phyloP scores from a whole-genome alignment of 1,284 basidiomycete species.

The Moesziomyces globuligerus region DNA sequence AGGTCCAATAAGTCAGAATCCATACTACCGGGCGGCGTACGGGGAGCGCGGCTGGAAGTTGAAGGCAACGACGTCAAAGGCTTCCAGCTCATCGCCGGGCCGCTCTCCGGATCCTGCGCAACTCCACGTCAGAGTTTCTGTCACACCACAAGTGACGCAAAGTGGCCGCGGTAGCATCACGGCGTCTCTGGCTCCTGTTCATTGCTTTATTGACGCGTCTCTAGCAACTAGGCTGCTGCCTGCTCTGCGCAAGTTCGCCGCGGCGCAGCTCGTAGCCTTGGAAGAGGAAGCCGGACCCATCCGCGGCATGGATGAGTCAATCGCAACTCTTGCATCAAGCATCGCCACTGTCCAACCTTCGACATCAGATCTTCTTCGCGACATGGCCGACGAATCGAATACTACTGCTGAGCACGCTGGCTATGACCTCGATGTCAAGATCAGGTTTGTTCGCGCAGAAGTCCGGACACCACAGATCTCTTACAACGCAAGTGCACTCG shows the following conservation, averaged over 20 bases:
- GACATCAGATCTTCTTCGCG: conserved; percentile 11
- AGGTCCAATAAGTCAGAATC: conserved; percentile 5
- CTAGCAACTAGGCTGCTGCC: conserved; percentile 43
- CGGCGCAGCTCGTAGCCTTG: conserved; percentile 17
- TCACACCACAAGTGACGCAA: background rate
- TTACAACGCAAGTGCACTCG: conserved; percentile 17
- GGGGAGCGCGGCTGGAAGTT: conserved; percentile 57
- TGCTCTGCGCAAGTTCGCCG: conserved; percentile 27
- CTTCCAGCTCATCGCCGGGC: background rate
- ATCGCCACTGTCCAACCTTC: conserved; percentile 30
- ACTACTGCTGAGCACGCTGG: background rate
- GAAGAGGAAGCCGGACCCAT: background rate
- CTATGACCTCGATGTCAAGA: conserved; percentile 19
- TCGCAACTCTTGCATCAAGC: conserved; percentile 40
- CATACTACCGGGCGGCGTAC: conserved; percentile 33
- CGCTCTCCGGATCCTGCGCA: conserved; percentile 1
- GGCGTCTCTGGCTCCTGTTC: conserved; percentile 32
- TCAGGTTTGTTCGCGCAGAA: conserved; percentile 38
- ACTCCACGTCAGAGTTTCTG: conserved; percentile 4
- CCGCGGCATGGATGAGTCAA: conserved; percentile 18
- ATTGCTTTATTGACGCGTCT: conserved; percentile 52
- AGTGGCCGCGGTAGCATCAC: conserved; percentile 8
- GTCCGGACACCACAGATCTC: conserved; percentile 39
- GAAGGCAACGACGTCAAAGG: conserved; percentile 11
- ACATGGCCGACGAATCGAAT: background rate